Evolutionary conservation across 2,329 filamentous ascomycete genomes (phyloP).

Genomic region (Tolypocladium inflatum): DNA sequence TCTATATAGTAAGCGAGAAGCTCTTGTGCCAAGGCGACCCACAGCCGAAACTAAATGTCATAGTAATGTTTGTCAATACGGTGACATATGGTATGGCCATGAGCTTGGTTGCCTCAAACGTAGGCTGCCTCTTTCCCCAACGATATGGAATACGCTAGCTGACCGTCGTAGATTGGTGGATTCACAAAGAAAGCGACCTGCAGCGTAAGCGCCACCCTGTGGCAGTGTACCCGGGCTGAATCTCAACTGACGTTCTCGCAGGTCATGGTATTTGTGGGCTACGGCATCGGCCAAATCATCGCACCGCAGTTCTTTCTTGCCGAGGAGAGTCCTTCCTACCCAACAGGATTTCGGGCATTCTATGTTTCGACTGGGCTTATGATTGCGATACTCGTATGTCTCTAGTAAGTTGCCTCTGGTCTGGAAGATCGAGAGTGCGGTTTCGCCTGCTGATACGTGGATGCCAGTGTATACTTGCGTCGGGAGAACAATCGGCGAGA

Average conservation of each 20-base stretch:
- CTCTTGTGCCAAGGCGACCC: no score
- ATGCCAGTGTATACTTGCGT: no score
- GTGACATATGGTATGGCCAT: slow-evolving; percentile 9
- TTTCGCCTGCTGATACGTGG: no score
- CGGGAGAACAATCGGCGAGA: no score
- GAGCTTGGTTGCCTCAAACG: slow-evolving; percentile 11
- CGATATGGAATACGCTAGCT: neutral
- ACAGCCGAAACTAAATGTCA: no score
- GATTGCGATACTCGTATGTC: neutral
- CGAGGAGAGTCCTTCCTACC: slow-evolving; percentile 3
- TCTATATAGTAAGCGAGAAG: neutral
- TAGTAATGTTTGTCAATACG: slow-evolving; percentile 5
- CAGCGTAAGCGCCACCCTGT: neutral
- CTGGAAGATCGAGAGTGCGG: no score
- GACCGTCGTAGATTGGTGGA: slow-evolving; percentile 4
- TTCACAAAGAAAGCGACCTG: slow-evolving; percentile 5
- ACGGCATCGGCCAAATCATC: slow-evolving; percentile 4
- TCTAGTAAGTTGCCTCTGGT: slow-evolving; percentile 4
- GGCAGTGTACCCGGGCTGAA: no score
- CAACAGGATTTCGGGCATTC: slow-evolving; percentile 5
- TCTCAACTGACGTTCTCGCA: neutral
- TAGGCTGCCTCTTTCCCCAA: neutral
- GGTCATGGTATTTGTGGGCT: slow-evolving; percentile 6
- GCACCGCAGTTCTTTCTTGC: slow-evolving; percentile 7
- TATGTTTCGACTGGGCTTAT: slow-evolving; percentile 1